Conservation (phyloP, 305 asterid genomes). For the Vinca major region DNA sequence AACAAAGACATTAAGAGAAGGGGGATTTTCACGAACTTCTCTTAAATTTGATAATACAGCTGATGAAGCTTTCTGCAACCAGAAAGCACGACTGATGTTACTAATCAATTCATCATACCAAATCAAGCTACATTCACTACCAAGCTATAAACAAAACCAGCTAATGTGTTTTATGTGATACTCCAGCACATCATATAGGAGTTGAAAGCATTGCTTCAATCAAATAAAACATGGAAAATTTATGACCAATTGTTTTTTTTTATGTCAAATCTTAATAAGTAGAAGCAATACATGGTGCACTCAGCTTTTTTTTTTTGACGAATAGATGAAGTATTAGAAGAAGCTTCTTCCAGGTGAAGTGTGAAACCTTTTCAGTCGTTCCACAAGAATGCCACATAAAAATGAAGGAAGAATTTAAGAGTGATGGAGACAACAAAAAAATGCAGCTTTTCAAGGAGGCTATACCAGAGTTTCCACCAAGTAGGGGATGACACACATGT, state of each 20-base stretch:
- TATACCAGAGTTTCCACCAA: neutral
- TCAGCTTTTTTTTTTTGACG: neutral
- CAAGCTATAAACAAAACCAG: neutral
- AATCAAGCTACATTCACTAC: neutral
- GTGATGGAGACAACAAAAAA: neutral
- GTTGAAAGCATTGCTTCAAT: neutral
- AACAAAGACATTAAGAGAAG: constrained; percentile 48
- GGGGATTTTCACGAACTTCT: constrained; percentile 54
- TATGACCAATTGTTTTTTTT: neutral
- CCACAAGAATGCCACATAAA: neutral
- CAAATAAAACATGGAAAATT: neutral
- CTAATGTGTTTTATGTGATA: neutral
- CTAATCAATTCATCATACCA: constrained; percentile 2
- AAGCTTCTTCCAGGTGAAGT: neutral
- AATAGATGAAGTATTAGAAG: neutral
- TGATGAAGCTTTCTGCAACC: constrained; percentile 52
- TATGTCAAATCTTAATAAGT: neutral
- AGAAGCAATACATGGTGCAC: neutral
- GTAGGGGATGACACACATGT: too few relatives aligned
- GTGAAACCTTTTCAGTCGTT: neutral
- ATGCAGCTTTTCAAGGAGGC: neutral
- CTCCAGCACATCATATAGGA: neutral
- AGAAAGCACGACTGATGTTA: constrained; percentile 11
- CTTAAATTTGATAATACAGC: constrained; percentile 52
- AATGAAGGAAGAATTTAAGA: neutral